Conservation (phyloP, 768 basidiomycete genomes). For the Flagelloscypha sp. region DNA sequence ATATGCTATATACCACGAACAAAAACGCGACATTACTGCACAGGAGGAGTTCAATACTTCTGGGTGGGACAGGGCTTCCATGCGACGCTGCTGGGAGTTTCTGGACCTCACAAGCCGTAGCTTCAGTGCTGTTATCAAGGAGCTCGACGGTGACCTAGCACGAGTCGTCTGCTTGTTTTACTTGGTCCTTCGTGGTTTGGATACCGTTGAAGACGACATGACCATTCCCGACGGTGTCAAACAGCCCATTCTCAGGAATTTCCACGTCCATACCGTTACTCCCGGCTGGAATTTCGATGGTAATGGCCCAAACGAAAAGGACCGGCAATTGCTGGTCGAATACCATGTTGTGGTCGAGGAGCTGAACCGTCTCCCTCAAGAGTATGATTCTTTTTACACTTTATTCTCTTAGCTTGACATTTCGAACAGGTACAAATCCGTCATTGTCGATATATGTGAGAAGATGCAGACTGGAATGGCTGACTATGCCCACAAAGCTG, state of each 20-base stretch:
- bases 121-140: constrained; percentile 91
- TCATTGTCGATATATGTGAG: constrained; percentile 73
- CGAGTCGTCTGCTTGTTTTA: constrained; percentile 93
- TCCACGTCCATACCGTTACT: constrained; percentile 70
- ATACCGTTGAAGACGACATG: constrained; percentile 99
- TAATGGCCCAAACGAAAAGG: constrained; percentile 81
- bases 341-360: constrained; percentile 80
- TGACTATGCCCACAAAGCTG: constrained; percentile 82
- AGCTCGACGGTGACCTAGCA: constrained; percentile 91
- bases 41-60: constrained; percentile 67
- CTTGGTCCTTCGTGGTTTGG: constrained; percentile 86
- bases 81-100: constrained; percentile 87
- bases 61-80: constrained; percentile 78
- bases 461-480: constrained; percentile 98
- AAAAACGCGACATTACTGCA: constrained; percentile 74
- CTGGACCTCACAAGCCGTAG: constrained; percentile 84
- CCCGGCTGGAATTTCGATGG: constrained; percentile 85
- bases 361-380: constrained; percentile 55
- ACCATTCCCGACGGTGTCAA: constrained; percentile 81
- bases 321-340: constrained; percentile 75
- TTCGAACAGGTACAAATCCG: constrained; percentile 49
- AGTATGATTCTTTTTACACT: constrained; percentile 31
- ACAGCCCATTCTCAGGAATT: constrained; percentile 74
- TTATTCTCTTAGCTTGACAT: constrained; percentile 4
- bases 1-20: constrained; percentile 76